A percentile compares a stretch with the other conserved stretches of the same genome.
Evolutionary conservation across 768 basidiomycete genomes (phyloP).

Genomic region (Lyophyllum shimeji): DNA sequence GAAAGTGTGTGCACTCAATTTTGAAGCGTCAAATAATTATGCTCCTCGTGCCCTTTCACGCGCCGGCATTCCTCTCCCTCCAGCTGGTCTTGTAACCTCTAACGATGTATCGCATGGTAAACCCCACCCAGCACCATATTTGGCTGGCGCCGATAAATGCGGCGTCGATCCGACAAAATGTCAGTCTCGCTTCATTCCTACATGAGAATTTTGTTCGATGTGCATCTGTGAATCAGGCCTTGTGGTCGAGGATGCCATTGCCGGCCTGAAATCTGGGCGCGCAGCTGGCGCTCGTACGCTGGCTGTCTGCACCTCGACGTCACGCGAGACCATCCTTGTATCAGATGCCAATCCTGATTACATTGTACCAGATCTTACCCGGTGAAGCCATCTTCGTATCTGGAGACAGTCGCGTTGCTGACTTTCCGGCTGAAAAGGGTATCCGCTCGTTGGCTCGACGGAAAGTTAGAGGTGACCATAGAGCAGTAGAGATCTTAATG

Average conservation of each 20-base stretch:
- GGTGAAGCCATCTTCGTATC: slow-evolving; percentile 38
- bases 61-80: slow-evolving; percentile 60
- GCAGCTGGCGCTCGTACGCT: slow-evolving; percentile 76
- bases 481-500: slow-evolving; percentile 22
- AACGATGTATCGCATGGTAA: slow-evolving; percentile 74
- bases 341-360: slow-evolving; percentile 60
- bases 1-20: neutral
- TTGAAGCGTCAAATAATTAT: slow-evolving; percentile 65
- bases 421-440: slow-evolving; percentile 32
- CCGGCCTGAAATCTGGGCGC: slow-evolving; percentile 73
- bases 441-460: slow-evolving; percentile 41
- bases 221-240: slow-evolving; percentile 47
- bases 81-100: slow-evolving; percentile 66
- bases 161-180: slow-evolving; percentile 58
- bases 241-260: slow-evolving; percentile 89
- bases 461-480: slow-evolving; percentile 47
- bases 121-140: slow-evolving; percentile 87
- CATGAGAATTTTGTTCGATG: neutral
- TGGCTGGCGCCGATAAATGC: slow-evolving; percentile 67
- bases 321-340: slow-evolving; percentile 48
- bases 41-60: slow-evolving; percentile 65
- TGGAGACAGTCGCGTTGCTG: neutral
- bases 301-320: slow-evolving; percentile 83
- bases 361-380: slow-evolving; percentile 67
- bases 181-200: slow-evolving; percentile 24